Evolutionary conservation across 805 yeast species (phyloP), one percentile per base, ranked within the genome.

Genomic region (Kuraishia capsulata): DNA sequence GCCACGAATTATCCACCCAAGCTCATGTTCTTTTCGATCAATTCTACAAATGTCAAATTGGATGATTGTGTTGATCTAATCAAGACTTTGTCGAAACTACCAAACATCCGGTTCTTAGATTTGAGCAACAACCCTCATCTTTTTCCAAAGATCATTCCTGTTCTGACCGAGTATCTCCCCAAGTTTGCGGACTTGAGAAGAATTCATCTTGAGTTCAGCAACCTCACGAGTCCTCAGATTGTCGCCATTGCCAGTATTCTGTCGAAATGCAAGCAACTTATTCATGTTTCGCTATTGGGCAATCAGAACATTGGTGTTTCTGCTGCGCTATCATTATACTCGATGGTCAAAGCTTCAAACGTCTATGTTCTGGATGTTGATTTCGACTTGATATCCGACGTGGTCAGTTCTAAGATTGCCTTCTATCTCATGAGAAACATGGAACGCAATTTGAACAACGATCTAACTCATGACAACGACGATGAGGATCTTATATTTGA

Each of bases 401-500:
- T 70, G 39, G 53, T 74, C 19, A 60, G 73, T 0, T 76, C 74
- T 23, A 64, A 73, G 51, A 67, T 74, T 35, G 79, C 78, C 1
- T 68, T 72, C 36, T 72, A 72, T 46, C 54, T 73, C 40, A 73
- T 74, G 79, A 64, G 70, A 45, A 74, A 74, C 49, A 68, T 74
- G 73, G 77, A 73, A 47, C 57, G 53, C 25, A 60, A 61, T 20
- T 54, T 71, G 47, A 65, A 60, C 44, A 50, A 52, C 35, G 59
- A 54, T 33, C 39, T 42, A 9, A 45, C 50, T 30, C 44, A 42
- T 21, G 43, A 46, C 29, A 44, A 43, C 35, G 47, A 47, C 26
- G 58, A 59, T 25, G 83, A 71, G 53, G 90, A 83, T 45, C 63
- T 83, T 36, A 68, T 83, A 55, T 81, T 78, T 53, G 90, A 82